Conservation (phyloP, 192 early-diverging fungal species). For the Funneliformis geosporum region DNA sequence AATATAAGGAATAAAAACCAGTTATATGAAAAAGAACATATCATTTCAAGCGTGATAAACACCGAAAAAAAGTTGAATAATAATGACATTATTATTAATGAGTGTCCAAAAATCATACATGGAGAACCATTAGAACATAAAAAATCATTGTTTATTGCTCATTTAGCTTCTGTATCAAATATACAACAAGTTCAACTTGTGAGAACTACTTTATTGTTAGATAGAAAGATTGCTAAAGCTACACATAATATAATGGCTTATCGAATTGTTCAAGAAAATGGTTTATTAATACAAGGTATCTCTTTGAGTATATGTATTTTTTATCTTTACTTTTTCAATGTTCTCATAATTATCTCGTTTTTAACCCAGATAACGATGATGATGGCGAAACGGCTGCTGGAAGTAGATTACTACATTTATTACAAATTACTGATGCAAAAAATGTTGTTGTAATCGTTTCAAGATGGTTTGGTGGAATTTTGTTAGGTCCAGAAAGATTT, state of each 20-base stretch:
- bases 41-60: background rate
- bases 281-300: slow-evolving; percentile 55
- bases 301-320: background rate
- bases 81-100: background rate
- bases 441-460: slow-evolving; percentile 82
- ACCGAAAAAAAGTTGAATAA: background rate
- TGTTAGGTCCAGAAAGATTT: slow-evolving; percentile 78
- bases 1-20: background rate
- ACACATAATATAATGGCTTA: slow-evolving; percentile 93
- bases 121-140: slow-evolving; percentile 69
- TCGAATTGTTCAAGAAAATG: slow-evolving; percentile 64
- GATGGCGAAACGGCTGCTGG: slow-evolving; percentile 95
- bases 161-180: slow-evolving; percentile 62
- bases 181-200: slow-evolving; percentile 55
- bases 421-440: slow-evolving; percentile 70
- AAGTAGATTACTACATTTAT: slow-evolving; percentile 75
- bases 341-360: background rate
- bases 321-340: background rate
- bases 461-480: slow-evolving; percentile 87
- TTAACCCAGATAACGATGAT: slow-evolving; percentile 75
- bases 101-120: slow-evolving; percentile 15
- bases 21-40: background rate
- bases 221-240: slow-evolving; percentile 79
- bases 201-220: slow-evolving; percentile 55
- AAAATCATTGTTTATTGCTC: slow-evolving; percentile 85